Conservation (phyloP, 2,329 filamentous ascomycete species). For the Epichloe coenophiala region DNA sequence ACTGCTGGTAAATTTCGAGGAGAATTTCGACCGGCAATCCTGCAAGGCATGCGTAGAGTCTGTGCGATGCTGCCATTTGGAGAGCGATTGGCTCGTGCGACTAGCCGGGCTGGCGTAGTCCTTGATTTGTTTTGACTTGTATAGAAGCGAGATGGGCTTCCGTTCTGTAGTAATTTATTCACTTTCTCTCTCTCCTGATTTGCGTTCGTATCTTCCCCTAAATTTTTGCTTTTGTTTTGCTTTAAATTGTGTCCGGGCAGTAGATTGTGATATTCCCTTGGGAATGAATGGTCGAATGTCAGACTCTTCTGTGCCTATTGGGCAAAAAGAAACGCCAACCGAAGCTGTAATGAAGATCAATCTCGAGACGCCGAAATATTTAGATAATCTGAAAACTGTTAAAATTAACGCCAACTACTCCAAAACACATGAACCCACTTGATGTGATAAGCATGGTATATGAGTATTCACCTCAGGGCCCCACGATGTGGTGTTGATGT, state of each 20-base stretch:
- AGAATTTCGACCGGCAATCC: conserved; percentile 32
- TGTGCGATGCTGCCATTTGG: conserved; percentile 10
- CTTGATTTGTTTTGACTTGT: neutral
- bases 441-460: neutral
- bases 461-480: neutral
- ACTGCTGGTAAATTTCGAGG: conserved; percentile 31
- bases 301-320: neutral
- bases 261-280: neutral
- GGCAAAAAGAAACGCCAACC: neutral
- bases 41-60: conserved; percentile 11
- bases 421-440: neutral
- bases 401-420: neutral
- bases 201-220: neutral
- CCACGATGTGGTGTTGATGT: neutral
- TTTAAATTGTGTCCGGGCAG: neutral
- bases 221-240: neutral
- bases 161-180: neutral
- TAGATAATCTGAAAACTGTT: neutral
- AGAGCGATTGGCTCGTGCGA: neutral
- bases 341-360: conserved; percentile 9
- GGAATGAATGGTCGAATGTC: neutral
- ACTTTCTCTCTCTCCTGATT: neutral
- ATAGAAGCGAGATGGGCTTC: neutral
- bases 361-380: neutral
- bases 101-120: neutral